phyloP scores from a whole-genome alignment of 2,329 filamentous ascomycete species.

The Magnaporthiopsis poae region DNA sequence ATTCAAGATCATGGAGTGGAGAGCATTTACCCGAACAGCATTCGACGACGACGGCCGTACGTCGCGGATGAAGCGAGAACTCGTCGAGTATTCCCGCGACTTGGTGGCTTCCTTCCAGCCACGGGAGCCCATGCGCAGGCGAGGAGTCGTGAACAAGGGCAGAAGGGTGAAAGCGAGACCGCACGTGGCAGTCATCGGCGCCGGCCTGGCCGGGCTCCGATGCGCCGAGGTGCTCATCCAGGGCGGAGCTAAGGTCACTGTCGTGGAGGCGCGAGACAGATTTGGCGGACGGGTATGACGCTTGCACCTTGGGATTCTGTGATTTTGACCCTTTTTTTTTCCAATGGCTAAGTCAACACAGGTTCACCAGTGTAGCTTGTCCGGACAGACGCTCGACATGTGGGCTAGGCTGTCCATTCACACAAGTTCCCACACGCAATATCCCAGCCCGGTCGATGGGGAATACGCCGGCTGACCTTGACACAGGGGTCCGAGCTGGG shows the following conservation, averaged over 20 bases:
- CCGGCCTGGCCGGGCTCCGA: slow-evolving; percentile 45
- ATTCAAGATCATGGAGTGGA: not conserved
- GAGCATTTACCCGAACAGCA: not conserved
- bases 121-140: not conserved
- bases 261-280: slow-evolving; percentile 46
- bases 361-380: slow-evolving; percentile 15
- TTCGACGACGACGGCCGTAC: not conserved
- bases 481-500: slow-evolving; percentile 45
- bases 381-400: slow-evolving; percentile 21
- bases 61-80: not conserved
- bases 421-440: not conserved
- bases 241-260: slow-evolving; percentile 43
- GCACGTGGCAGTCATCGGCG: slow-evolving; percentile 42
- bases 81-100: not conserved
- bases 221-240: slow-evolving; percentile 46
- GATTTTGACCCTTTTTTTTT: slow-evolving; percentile 8
- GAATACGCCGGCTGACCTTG: not conserved
- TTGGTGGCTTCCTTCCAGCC: not conserved
- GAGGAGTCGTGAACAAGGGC: not conserved
- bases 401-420: slow-evolving; percentile 11
- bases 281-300: slow-evolving; percentile 40
- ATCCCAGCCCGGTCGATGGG: not conserved
- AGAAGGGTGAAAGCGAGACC: not conserved
- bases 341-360: slow-evolving; percentile 22
- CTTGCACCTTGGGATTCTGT: not conserved